phyloP scores from a whole-genome alignment of 116 monocot species.

The Trichopus zeylanicus region DNA sequence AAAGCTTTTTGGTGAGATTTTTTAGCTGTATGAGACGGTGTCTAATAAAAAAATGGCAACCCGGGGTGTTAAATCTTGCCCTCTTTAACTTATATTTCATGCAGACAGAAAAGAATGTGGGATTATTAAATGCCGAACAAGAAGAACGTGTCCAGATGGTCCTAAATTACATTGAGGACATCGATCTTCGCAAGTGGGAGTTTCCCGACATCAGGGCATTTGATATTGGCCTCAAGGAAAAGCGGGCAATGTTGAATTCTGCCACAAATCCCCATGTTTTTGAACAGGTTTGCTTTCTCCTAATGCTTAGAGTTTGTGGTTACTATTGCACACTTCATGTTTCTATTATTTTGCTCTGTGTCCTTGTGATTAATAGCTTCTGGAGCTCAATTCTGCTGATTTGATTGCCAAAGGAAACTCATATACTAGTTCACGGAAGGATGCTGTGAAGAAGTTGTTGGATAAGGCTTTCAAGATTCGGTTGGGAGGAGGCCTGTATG shows the following conservation, averaged over 20 bases:
- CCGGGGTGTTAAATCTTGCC: too few relatives aligned
- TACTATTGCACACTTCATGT: not conserved
- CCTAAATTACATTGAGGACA: constrained; percentile 57
- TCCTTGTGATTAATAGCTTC: constrained; percentile 32
- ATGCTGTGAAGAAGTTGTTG: constrained; percentile 47
- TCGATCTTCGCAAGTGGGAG: constrained; percentile 37
- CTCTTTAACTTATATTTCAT: not conserved
- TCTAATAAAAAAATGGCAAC: too few relatives aligned
- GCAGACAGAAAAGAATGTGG: constrained; percentile 6
- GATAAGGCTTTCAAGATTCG: constrained; percentile 54
- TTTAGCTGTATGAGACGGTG: too few relatives aligned
- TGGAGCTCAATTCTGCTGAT: constrained; percentile 39
- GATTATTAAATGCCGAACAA: constrained; percentile 34
- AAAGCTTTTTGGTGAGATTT: too few relatives aligned
- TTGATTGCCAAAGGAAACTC: constrained; percentile 50
- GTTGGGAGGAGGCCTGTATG: constrained; percentile 79
- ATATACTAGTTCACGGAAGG: constrained; percentile 22
- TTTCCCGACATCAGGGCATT: constrained; percentile 47
- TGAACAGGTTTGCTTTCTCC: constrained; percentile 42
- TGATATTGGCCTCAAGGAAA: constrained; percentile 52
- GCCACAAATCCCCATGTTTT: constrained; percentile 69
- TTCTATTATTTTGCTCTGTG: not conserved
- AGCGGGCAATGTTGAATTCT: constrained; percentile 51
- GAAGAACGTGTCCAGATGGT: constrained; percentile 24
- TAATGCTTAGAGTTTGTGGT: too few relatives aligned